Evolutionary conservation across 148 eudicot genomes (phyloP).

Genomic region (Nepenthes mirabilis): DNA sequence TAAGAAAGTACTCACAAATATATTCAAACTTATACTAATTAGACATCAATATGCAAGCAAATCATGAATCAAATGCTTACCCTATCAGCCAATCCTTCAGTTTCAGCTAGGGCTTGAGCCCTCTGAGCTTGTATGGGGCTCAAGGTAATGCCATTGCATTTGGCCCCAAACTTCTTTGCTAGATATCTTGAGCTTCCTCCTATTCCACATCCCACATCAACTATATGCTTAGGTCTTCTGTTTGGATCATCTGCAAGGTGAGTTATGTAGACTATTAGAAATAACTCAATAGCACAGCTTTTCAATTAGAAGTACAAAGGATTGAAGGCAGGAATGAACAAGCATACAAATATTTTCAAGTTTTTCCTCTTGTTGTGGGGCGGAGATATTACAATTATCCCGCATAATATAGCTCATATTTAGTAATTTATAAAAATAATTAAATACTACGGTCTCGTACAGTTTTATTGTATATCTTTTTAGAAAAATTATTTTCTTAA

Average conservation of each 20-base stretch:
- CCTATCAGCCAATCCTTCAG: slow-evolving; percentile 73
- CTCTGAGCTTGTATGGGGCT: slow-evolving; percentile 81
- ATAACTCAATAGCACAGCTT: not conserved
- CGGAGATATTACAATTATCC: no score
- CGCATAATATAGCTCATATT: no score
- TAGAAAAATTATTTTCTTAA: no score
- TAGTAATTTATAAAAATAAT: no score
- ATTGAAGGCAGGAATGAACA: no score
- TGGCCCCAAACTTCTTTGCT: slow-evolving; percentile 56
- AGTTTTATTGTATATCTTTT: no score
- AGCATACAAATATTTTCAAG: no score
- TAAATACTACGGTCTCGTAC: no score
- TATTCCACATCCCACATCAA: slow-evolving; percentile 92
- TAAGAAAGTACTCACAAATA: no score
- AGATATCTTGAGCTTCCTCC: slow-evolving; percentile 88
- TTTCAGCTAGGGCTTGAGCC: slow-evolving; percentile 74
- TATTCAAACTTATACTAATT: not conserved
- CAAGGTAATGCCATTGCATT: slow-evolving; percentile 58
- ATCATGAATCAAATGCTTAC: slow-evolving; percentile 19
- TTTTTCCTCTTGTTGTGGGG: no score
- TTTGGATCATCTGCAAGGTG: slow-evolving; percentile 43
- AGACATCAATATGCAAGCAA: not conserved
- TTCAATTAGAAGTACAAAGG: no score
- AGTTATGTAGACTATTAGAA: not conserved
- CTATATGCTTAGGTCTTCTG: slow-evolving; percentile 35